These are phyloP conservation scores for Glycine soja DNA, from an alignment of 306 rosid genomes.

Conservation along the genomic window DNA sequence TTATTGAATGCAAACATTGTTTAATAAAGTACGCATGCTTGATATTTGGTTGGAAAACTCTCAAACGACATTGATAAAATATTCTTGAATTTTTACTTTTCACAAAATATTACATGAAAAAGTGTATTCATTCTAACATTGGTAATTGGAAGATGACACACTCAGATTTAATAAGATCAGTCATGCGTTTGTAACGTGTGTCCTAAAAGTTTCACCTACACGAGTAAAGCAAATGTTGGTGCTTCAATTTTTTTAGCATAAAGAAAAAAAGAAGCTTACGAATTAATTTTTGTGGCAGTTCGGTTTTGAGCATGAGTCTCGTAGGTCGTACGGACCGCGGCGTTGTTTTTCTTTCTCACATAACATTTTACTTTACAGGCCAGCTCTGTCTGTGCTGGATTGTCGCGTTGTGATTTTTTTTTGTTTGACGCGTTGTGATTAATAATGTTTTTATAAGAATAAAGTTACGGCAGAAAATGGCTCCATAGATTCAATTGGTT, in stretches of 20 bases:
- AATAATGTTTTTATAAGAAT: not conserved
- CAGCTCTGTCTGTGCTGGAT: conserved; percentile 12
- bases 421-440: not conserved
- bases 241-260: not conserved
- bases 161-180: not conserved
- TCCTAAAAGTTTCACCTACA: conserved; percentile 9
- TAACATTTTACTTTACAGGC: conserved; percentile 16
- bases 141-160: no score
- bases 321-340: conserved; percentile 22
- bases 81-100: no score
- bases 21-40: no score
- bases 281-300: not conserved
- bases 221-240: not conserved
- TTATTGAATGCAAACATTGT: no score
- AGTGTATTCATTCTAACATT: no score
- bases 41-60: no score
- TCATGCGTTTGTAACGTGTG: not conserved
- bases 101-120: no score
- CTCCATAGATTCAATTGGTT: conserved; percentile 10
- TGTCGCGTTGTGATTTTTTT: no score
- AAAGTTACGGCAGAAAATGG: not conserved
- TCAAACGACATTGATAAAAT: no score
- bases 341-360: not conserved
- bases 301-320: not conserved
- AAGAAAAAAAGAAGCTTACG: not conserved